These are phyloP conservation scores for Scheffersomyces titani DNA, from an alignment of 1,139 yeast genomes.

Conservation along the genomic window DNA sequence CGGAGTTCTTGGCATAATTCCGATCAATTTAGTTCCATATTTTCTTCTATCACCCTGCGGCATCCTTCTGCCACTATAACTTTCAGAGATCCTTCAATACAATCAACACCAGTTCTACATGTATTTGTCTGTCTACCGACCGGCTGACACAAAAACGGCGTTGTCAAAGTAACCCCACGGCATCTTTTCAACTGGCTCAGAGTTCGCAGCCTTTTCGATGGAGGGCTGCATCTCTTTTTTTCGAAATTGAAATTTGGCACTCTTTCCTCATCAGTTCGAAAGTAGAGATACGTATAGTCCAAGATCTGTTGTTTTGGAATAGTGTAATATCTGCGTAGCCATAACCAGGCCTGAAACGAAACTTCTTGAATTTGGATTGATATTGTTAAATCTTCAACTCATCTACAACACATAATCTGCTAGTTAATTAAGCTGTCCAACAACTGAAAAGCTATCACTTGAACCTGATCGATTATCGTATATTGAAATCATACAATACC, in stretches of 20 bases:
- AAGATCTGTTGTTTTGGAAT: background rate
- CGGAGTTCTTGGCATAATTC: background rate
- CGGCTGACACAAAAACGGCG: background rate
- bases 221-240: background rate
- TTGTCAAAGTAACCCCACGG: background rate
- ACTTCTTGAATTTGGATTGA: background rate
- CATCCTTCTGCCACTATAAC: background rate
- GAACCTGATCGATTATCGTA: too few species aligned
- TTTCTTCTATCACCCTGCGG: background rate
- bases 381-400: background rate
- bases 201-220: background rate
- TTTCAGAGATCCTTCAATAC: too few species aligned
- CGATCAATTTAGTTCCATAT: background rate
- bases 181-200: background rate
- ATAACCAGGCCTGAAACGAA: background rate
- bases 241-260: background rate
- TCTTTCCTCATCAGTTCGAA: background rate
- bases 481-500: background rate
- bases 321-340: background rate
- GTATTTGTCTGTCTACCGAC: background rate
- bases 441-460: background rate
- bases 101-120: background rate
- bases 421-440: background rate
- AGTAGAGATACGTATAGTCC: background rate
- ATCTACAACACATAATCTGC: background rate